Evolutionary conservation across 2,329 filamentous ascomycete species (phyloP).

Genomic region (Tympanopsis confertula): DNA sequence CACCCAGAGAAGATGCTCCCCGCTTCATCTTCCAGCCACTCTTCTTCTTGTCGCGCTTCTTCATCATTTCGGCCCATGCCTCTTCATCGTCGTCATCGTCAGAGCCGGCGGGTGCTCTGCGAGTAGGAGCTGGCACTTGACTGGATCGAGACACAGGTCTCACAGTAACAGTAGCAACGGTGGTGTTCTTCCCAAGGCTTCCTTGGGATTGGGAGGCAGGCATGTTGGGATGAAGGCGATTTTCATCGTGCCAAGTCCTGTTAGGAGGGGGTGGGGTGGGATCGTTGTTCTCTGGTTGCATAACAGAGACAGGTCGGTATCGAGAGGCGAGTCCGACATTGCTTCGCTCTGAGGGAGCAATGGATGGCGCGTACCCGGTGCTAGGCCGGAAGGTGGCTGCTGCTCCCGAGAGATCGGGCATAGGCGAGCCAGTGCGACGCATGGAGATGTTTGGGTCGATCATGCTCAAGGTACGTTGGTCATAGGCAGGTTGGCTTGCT

Average conservation of each 20-base stretch:
- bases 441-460: neutral
- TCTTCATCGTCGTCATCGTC: constrained; percentile 14
- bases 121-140: constrained; percentile 4
- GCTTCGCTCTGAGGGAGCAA: constrained; percentile 57
- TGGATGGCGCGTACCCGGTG: constrained; percentile 44
- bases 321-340: constrained; percentile 52
- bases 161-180: neutral
- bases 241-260: neutral
- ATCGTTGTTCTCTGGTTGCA: constrained; percentile 11
- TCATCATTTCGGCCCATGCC: constrained; percentile 15
- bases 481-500: too few species aligned
- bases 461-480: too few species aligned
- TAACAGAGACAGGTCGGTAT: constrained; percentile 49
- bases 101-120: constrained; percentile 7
- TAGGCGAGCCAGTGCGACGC: neutral
- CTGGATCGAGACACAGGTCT: neutral
- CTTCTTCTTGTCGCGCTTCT: constrained; percentile 14
- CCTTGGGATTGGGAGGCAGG: too few species aligned
- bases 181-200: too few species aligned
- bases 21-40: constrained; percentile 14
- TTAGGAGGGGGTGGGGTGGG: neutral
- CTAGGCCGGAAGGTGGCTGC: constrained; percentile 8
- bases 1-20: constrained; percentile 8
- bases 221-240: neutral
- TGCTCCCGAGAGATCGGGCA: constrained; percentile 9